Conservation (phyloP, 495 filamentous ascomycete genomes). For the Darksidea phi region DNA sequence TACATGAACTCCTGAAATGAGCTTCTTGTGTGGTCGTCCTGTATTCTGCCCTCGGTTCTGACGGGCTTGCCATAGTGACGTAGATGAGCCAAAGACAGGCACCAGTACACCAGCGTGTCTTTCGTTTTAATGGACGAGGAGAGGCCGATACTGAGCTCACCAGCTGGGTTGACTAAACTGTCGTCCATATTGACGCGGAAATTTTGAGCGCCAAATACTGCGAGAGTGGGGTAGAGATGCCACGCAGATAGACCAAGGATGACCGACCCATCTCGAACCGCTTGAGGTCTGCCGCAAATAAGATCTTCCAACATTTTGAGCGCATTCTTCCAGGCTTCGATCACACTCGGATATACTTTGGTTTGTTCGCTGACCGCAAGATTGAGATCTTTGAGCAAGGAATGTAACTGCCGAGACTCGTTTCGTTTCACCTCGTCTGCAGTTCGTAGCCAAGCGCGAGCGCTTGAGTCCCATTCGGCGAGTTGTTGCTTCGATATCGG, state of each 20-base stretch:
- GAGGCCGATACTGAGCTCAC: too few relatives aligned
- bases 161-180: too few relatives aligned
- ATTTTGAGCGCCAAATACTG: too few relatives aligned
- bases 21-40: neutral
- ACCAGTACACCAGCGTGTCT: neutral
- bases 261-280: neutral
- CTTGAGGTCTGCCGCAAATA: constrained; percentile 29
- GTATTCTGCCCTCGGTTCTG: neutral
- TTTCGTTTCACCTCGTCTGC: constrained; percentile 11
- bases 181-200: too few relatives aligned
- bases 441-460: constrained; percentile 10
- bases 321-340: neutral
- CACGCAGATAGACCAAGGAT: constrained; percentile 11
- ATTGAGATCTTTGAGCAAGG: constrained; percentile 42
- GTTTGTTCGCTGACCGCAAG: neutral
- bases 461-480: constrained; percentile 14
- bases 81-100: neutral
- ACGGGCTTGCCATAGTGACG: neutral
- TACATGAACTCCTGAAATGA: neutral
- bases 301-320: constrained; percentile 11
- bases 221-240: constrained; percentile 15
- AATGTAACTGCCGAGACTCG: constrained; percentile 40
- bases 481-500: constrained; percentile 6
- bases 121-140: too few relatives aligned
- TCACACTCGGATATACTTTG: neutral